Evolutionary conservation across 495 filamentous ascomycete genomes (phyloP), one percentile per base, ranked within the genome.

Genomic region (Thermothielavioides terrestris): DNA sequence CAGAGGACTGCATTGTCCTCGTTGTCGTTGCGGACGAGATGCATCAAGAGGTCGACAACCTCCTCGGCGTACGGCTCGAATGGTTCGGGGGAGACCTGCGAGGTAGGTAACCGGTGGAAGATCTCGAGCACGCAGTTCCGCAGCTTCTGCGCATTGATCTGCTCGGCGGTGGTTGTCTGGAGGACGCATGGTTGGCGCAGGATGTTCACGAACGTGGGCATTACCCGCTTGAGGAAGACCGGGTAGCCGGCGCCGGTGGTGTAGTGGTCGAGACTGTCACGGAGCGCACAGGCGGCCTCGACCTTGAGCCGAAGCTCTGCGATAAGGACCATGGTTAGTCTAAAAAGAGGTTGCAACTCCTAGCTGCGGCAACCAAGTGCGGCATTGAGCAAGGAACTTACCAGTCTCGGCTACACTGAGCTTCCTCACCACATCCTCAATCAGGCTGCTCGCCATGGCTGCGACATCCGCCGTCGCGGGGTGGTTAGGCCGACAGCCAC

Each of bases 1-100:
- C 90, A 96, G 46, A 99, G 73, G 12, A 94, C 87, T 2, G 90
- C 94, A 73, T 99, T 99, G 37, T 99, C 94, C 63, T 99, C 94
- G 58, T 99, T 99, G 63, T 99, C 94, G 36, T 78, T 82, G 49
- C 82, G 82, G 44, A 95, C 88, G 22, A 99, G 72, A 27, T 76
- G 73, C 86, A 97, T 92, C 50, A 96, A 69, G 50, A 91, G 73
- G 59, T 95, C 88, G 31, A 95, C 89, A 52, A 94, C 80, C 51
- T 88, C 84, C 32, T 78, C 76, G 15, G 90, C 91, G 62, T 89
- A 92, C 4, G 84, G 86, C 65, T 95, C 88, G 59, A 94, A 79
- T 6, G 78, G 78, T 53, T 95, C 89, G 21, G 83, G 70, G 8
- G 86, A 84, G 7, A 63, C 54, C 45, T 71, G 81, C 59, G 61